Base-by-base conservation (phyloP, 164 flowering plant genomes). In the Tetracentron sinense region DNA sequence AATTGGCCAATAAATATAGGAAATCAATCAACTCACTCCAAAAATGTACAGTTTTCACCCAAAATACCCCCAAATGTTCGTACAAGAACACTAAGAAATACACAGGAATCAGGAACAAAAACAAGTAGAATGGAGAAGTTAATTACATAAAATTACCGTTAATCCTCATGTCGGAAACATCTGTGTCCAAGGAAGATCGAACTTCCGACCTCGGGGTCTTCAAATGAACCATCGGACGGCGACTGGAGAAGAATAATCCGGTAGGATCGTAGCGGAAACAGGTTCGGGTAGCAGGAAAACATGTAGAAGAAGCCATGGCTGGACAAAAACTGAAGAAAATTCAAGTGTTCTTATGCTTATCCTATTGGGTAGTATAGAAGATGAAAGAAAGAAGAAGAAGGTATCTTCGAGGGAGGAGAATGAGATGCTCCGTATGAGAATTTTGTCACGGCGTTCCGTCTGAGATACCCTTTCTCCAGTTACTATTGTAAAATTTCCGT, bases 141-240 rank as follows among this genome's bases (percentile, higher is more conserved):
- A n/a, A 12, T 38, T 56, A 22, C 16, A 11, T 19, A n/a, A 30
- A 57, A 17, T 47, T 76, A 89, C 98, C 98, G 71, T 89, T 89
- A 57, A 69, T 72, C 14, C 94, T 73, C 98, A 92, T 92, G 55
- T 92, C 92, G 17, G 98, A 89, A 47, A 89, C 89, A 69, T 85
- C 69, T 1, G 78, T 31, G 42, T 89, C 96, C 80, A 92, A 74
- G 54, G 93, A 82, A 7, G 82, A 75, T 19, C 84, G 77, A 68
- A 78, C 73, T 47, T 60, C 67, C 42, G 47, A 33, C 65, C 69
- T 83, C 62, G 56, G 79, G 61, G 26, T 19, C 75, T 51, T 83
- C 63, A 73, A 19, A 25, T 44, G 75, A 33, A 66, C 35, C 23
- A 38, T 23, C n/a, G 57, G 59, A n/a, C 72, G 64, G 19, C 73